phyloP scores from a whole-genome alignment of 1,139 yeast genomes.

The Taiozyma onychis region DNA sequence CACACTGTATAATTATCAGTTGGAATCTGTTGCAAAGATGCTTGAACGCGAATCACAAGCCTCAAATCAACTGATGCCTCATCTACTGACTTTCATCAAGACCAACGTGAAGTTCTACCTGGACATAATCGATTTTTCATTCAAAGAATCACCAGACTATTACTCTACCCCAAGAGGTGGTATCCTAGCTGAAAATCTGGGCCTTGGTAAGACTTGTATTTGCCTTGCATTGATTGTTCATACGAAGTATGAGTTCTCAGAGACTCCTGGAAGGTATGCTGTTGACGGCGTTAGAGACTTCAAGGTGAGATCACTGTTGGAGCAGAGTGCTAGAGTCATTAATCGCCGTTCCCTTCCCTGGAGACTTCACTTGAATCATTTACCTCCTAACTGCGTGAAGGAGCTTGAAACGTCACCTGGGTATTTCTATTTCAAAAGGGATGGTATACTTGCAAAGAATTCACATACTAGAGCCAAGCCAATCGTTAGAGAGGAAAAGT shows the following conservation, averaged over 20 bases:
- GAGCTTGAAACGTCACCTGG: constrained; percentile 39
- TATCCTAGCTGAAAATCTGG: constrained; percentile 73
- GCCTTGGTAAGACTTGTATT: constrained; percentile 65
- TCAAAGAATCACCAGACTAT: constrained; percentile 33
- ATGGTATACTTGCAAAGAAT: constrained; percentile 6
- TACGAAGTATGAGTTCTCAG: constrained; percentile 47
- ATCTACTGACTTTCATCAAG: constrained; percentile 29
- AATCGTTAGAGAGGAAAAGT: constrained; percentile 23
- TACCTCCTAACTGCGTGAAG: constrained; percentile 40
- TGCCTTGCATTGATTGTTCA: constrained; percentile 55
- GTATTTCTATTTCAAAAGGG: constrained; percentile 32
- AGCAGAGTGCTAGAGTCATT: constrained; percentile 39
- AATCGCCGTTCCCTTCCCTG: constrained; percentile 49
- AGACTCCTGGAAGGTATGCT: constrained; percentile 31
- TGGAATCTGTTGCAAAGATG: constrained; percentile 55
- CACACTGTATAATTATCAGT: constrained; percentile 49
- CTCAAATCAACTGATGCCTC: constrained; percentile 37
- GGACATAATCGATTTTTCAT: constrained; percentile 29
- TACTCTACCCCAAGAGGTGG: constrained; percentile 57
- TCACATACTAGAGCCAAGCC: constrained; percentile 11
- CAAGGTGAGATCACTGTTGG: constrained; percentile 28
- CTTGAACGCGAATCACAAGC: constrained; percentile 42
- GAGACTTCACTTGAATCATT: constrained; percentile 38
- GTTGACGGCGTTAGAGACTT: constrained; percentile 8
- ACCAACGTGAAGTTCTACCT: constrained; percentile 23